Base-by-base conservation (phyloP, 768 basidiomycete species). In the Collybia mongolica region DNA sequence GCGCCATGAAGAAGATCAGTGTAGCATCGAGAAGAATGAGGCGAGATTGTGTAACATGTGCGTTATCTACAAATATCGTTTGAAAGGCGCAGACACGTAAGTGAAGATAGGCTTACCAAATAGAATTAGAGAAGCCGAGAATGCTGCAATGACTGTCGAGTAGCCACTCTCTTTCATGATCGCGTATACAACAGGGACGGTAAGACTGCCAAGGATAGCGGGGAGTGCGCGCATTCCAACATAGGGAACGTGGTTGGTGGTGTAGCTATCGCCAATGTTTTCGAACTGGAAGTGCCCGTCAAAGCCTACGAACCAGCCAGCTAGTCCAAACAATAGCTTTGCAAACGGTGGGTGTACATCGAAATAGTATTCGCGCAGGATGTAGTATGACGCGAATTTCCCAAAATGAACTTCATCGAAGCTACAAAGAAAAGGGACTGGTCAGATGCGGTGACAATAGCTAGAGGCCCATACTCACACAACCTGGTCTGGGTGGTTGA, bases 91-190 rank as follows among this genome's bases (percentile, higher is more conserved):
- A 23, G 15, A 20, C 15, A 18, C 3, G 1, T 22, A 28, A n/a
- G 28, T 18, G 6, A 36, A 38, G 24, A 9, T 26, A 38, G 14
- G 74, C 90, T 44, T 61, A 94, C 96, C 97, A 57, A 98, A 93
- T 0, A 96, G 73, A 54, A 99, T 70, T 22, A 99, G 70, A 41
- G 72, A 72, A 0, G 96, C 93, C 38, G 93, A 94, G 64, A 99
- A 96, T 1, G 92, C 85, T 6, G 93, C 85, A 51, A 98, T 83
- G 32, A 93, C 72, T 5, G 93, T 90, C 0, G 95, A 93, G 65
- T 96, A 98, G 5, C 97, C 97, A 53, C 89, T 89, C 74, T 98
- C 94, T 69, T 97, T 90, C 97, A 98, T 98, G 67, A 96, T 98
- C 19, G 81, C 88, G 61, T 94, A 99, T 0, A 98, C 86, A 53